phyloP scores from a whole-genome alignment of 1,139 yeast species.

The Scheffersomyces segobiensis region DNA sequence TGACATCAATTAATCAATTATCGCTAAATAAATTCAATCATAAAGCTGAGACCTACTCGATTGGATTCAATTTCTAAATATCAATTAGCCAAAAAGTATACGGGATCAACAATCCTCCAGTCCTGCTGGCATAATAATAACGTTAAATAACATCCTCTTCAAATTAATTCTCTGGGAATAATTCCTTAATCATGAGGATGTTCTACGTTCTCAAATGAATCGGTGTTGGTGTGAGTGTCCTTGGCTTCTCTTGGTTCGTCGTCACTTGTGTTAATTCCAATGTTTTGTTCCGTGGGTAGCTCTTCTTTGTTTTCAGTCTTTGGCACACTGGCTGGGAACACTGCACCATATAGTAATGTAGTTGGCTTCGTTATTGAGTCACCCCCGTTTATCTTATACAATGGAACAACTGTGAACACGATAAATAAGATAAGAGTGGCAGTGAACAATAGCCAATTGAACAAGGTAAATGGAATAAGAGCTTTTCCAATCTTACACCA shows the following conservation, averaged over 20 bases:
- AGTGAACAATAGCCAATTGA: conserved; percentile 28
- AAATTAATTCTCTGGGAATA: background rate
- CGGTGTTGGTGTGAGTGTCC: background rate
- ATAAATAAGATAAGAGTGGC: conserved; percentile 22
- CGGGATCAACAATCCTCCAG: background rate
- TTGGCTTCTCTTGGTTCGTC: conserved; percentile 1
- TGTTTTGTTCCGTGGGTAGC: background rate
- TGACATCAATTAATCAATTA: background rate
- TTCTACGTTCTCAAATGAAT: background rate
- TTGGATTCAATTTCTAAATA: background rate
- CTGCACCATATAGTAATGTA: background rate
- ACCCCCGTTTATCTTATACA: background rate
- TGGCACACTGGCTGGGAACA: conserved; percentile 1
- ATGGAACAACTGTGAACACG: conserved; percentile 24
- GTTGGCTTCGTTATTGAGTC: background rate
- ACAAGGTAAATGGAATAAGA: conserved; percentile 28
- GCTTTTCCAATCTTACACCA: conserved; percentile 30
- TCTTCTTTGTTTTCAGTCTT: background rate
- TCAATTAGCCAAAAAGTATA: background rate
- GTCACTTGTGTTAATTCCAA: conserved; percentile 1
- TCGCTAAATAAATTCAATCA: background rate
- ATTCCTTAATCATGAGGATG: background rate
- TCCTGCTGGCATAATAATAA: too few relatives aligned
- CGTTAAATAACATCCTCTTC: too few relatives aligned
- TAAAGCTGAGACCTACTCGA: background rate